Base-by-base conservation (phyloP, 2,329 filamentous ascomycete species). In the Furcasterigmium furcatum region DNA sequence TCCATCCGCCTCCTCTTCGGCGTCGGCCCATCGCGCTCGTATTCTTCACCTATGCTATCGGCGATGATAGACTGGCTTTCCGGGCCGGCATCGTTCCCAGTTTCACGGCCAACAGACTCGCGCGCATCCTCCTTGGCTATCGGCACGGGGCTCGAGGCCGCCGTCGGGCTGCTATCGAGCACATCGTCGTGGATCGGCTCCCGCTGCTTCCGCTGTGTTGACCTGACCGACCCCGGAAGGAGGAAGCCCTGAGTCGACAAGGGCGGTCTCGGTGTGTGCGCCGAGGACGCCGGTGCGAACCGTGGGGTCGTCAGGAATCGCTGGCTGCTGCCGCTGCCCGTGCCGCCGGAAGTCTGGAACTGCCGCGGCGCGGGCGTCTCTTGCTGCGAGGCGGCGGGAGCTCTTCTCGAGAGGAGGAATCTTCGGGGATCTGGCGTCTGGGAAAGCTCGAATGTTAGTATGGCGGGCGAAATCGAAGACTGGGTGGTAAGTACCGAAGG, bases 341-440 rank as follows among this genome's bases (percentile, higher is more conserved):
- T 19, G 29, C 29, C 21, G 41, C 20, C 16, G 21, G 41, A 20
- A 8, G n/a, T 9, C 32, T 43, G 41, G 42, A 30, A 25, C 44
- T 45, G 10, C 9, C 48, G 5, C 22, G 54, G 46, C 19, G 50
- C 58, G 20, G 60, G 52, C 12, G 60, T 61, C 19, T 60, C 60
- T 47, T 65, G 62, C 21, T 62, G 62, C 6, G 52, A 52, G 18
- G 56, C 50, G 41, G 60, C 58, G n/a, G 61, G 55, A 13, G 57
- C 55, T 24, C 65, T 51, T 45, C 64, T 68, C 3, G 64, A 55
- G 7, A 65, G 57, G 44, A 70, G 55, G 46, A 72, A 71, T 6
- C 65, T 61, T 48, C 66, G 60, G 18, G 68, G 65, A 7, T 64
- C 60, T 5, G 67, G 64, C 27, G 68, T 71, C 68, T 71, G 41